Evolutionary conservation across 768 basidiomycete genomes (phyloP).

Genomic region (Tulasnella calospora): DNA sequence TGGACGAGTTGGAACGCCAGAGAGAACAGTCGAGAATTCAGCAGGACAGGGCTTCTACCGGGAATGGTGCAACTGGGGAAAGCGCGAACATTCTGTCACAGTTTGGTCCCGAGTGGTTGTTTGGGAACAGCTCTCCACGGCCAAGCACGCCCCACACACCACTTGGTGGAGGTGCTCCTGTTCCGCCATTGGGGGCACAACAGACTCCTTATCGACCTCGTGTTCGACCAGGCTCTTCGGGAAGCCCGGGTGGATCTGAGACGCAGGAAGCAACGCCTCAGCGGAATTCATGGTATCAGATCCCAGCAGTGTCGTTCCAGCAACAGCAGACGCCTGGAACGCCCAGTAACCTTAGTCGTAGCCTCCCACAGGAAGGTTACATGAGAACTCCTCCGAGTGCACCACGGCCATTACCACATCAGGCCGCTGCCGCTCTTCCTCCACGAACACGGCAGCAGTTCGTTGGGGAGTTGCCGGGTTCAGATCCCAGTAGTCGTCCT

Average conservation of each 20-base stretch:
- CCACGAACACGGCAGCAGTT: not conserved
- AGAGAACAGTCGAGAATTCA: constrained; percentile 43
- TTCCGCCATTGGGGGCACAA: not conserved
- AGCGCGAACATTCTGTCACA: not conserved
- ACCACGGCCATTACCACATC: not conserved
- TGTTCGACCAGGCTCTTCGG: constrained; percentile 20
- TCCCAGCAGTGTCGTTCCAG: constrained; percentile 9
- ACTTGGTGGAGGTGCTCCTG: constrained; percentile 15
- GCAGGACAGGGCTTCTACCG: not conserved
- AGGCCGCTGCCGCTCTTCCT: not conserved
- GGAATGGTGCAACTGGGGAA: not conserved
- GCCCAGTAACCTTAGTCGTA: not conserved
- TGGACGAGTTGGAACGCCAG: constrained; percentile 62
- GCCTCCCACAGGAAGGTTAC: not conserved
- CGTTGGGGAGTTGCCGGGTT: not conserved
- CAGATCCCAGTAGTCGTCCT: not conserved
- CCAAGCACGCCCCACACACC: constrained; percentile 15
- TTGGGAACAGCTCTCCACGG: constrained; percentile 6
- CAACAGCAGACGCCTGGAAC: not conserved
- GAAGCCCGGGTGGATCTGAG: constrained; percentile 1
- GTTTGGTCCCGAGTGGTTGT: constrained; percentile 22
- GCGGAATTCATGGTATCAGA: constrained; percentile 1
- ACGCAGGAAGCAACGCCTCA: constrained; percentile 17
- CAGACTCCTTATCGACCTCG: constrained; percentile 23
- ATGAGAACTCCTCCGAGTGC: constrained; percentile 11